Evolutionary conservation across 345 rosid species (phyloP), one percentile per base, ranked within the genome.

Genomic region (Populus davidiana): DNA sequence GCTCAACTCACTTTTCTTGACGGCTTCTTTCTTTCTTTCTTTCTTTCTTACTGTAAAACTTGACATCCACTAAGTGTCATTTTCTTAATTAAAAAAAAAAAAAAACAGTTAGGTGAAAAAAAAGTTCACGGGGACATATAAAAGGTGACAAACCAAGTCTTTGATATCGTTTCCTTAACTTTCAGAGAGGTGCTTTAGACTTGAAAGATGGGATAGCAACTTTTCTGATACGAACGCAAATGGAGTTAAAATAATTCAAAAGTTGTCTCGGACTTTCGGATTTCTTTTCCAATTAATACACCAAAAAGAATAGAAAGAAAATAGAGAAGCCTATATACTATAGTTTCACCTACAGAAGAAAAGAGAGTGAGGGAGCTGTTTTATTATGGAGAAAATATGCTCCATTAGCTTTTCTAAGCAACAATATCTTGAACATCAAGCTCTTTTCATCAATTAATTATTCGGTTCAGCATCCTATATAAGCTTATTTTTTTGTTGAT

Each of bases 211-310:
- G 75, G 67, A 61, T 25, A 21, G 67, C 6, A 68, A 0, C 2
- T 47, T 17, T 54, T 65, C 70, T 54, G 70, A 71, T 56, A 54
- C 9, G 56, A 69, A 73, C 29, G 67, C 35, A 14, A 44, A 67
- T 35, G 13, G 39, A 14, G 56, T 29, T 23, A 59, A 7, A 39
- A 56, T 27, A 56, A 13, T 25, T 23, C 62, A 25, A 77, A 69
- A 70, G 75, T 52, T 21, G 59, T 25, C 50, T 36, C 44, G 79
- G 65, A 62, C 61, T 73, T 73, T 68, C 35, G 12, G 47, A 23
- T 35, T 2, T 11, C 73, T 33, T 69, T 39, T 70, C 56, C 13
- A 21, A 33, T 33, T 33, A 33, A 67, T 18, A 20, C 59, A 52
- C 59, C 59, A 52, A 52, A 43, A 54, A 21, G 62, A 52, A 2